phyloP scores from a whole-genome alignment of 495 filamentous ascomycete species.

The Penicillium angulare region DNA sequence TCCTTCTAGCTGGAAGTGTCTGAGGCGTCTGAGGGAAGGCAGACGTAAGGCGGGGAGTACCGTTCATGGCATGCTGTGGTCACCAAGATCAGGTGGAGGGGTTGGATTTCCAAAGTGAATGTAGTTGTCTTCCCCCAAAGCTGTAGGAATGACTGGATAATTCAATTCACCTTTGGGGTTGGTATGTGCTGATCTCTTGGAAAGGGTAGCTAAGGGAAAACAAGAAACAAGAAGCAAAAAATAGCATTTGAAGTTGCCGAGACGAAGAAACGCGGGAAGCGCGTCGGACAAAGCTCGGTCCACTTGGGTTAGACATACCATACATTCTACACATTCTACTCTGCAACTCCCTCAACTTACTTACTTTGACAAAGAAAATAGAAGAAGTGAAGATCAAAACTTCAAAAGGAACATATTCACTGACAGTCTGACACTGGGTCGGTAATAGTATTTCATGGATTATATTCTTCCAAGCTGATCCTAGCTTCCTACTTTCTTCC shows the following conservation, averaged over 20 bases:
- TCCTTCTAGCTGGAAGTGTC: constrained; percentile 35
- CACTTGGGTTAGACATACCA: constrained; percentile 17
- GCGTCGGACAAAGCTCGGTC: constrained; percentile 30
- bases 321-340: constrained; percentile 8
- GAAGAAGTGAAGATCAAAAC: too few relatives aligned
- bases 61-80: constrained; percentile 66
- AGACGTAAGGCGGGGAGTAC: constrained; percentile 70
- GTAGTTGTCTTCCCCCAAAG: background rate
- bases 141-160: background rate
- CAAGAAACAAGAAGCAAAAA: constrained; percentile 22
- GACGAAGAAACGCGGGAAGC: constrained; percentile 34
- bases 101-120: background rate
- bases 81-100: constrained; percentile 11
- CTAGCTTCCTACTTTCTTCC: background rate
- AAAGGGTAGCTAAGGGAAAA: background rate
- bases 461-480: background rate
- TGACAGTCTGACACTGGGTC: too few relatives aligned
- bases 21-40: constrained; percentile 66
- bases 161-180: background rate
- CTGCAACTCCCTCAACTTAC: too few relatives aligned
- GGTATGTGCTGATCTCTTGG: background rate
- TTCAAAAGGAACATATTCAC: too few relatives aligned
- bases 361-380: too few relatives aligned
- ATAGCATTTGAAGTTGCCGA: constrained; percentile 21
- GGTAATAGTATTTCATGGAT: too few relatives aligned